Base-by-base conservation (phyloP, 106 monocot species). In the Dendrobium nobile region DNA sequence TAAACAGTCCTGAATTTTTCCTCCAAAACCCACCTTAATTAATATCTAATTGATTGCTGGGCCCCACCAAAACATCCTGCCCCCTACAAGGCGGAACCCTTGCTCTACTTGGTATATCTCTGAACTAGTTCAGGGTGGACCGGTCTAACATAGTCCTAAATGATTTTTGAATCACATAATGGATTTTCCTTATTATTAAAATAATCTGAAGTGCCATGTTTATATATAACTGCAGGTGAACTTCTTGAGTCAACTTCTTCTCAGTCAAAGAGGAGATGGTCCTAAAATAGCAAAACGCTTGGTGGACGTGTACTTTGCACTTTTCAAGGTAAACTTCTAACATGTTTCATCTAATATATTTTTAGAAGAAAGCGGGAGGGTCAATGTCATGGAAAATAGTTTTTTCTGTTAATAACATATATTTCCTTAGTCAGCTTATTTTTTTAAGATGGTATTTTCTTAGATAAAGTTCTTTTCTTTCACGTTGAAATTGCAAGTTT, bases 251-350 rank as follows among this genome's bases (percentile, higher is more conserved):
- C 96, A 96, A 79, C 84, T 92, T 82, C 43, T 83, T 85, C 87
- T 90, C 41, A 87, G 83, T 45, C 94, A 80, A 85, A 90, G 89
- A 45, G 78, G 78, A 59, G 96, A 93, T 86, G 93, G 96, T 24
- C 90, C 92, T 24, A 97, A 90, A 84, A 70, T 90, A 54, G 96
- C 96, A 54, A 97, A 97, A 79, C 85, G 87, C 11, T 82, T 94
- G 61, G 80, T 97, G 54, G 96, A 97, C 80, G 87, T 97, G 11
- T 97, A 97, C 77, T 92, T 97, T 88, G 93, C 92, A 73, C 87
- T 97, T 72, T 97, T 97, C 80, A 97, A 97, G 96, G 96, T 93
- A 85, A 7, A 75, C 33, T 16, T 65, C 64, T 65, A 65, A 7
- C 24, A 6, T 24, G 22, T 65, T 65, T 26, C 9, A 24, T 22